phyloP scores from a whole-genome alignment of 2,329 filamentous ascomycete genomes.

The Mollisia scopiformis region DNA sequence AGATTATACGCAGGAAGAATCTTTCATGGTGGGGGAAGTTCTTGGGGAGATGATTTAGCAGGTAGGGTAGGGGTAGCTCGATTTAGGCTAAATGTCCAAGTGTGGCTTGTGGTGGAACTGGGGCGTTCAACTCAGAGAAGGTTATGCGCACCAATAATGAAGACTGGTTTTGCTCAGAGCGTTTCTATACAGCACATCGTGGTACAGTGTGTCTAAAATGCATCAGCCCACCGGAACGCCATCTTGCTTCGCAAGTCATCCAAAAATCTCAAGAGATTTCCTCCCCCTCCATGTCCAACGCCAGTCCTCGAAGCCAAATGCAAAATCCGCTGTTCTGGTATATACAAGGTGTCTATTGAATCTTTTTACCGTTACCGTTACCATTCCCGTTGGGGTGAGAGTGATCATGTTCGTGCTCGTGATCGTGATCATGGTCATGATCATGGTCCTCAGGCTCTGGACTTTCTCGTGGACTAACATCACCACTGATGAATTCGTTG shows the following conservation, averaged over 20 bases:
- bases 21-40: neutral
- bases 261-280: conserved; percentile 5
- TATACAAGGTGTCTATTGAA: conserved; percentile 28
- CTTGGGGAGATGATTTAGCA: neutral
- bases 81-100: conserved; percentile 10
- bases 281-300: conserved; percentile 6
- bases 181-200: conserved; percentile 15
- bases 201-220: conserved; percentile 22
- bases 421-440: conserved; percentile 44
- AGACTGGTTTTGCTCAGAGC: neutral
- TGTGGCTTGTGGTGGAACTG: conserved; percentile 8
- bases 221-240: conserved; percentile 18
- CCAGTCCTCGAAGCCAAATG: conserved; percentile 9
- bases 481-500: conserved; percentile 77
- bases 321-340: conserved; percentile 12
- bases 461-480: conserved; percentile 58
- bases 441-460: conserved; percentile 63
- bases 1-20: neutral
- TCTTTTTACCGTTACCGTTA: conserved; percentile 33
- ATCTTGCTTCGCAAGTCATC: conserved; percentile 22
- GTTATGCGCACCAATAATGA: conserved; percentile 27
- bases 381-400: conserved; percentile 40
- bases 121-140: conserved; percentile 1
- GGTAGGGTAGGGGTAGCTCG: neutral
- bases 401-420: conserved; percentile 37